Conservation (phyloP, 352 stramenopile species). For the Hyphochytrium catenoides region DNA sequence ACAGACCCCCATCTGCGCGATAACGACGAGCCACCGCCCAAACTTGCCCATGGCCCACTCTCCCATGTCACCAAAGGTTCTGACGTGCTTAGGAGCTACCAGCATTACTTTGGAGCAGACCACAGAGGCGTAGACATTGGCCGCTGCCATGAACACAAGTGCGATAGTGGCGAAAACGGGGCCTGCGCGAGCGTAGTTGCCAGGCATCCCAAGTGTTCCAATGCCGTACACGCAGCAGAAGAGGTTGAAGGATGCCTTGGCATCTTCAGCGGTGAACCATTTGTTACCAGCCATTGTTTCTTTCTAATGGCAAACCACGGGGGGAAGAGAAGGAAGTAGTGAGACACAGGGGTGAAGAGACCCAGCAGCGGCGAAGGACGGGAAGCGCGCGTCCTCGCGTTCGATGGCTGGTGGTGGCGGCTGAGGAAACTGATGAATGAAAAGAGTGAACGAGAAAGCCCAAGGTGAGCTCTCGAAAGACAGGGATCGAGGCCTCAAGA, state of each 20-base stretch:
- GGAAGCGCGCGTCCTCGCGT: too few relatives aligned
- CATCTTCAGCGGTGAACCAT: slow-evolving; percentile 27
- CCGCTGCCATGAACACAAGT: slow-evolving; percentile 9
- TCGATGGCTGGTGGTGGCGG: too few relatives aligned
- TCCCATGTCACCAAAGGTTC: slow-evolving; percentile 9
- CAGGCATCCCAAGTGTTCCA: slow-evolving; percentile 10
- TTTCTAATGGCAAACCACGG: too few relatives aligned
- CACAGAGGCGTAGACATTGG: slow-evolving; percentile 10
- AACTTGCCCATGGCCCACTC: slow-evolving; percentile 9
- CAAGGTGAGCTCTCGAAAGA: too few relatives aligned
- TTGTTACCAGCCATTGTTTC: too few relatives aligned
- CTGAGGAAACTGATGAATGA: too few relatives aligned
- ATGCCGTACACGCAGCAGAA: slow-evolving; percentile 11
- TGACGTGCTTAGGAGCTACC: slow-evolving; percentile 6
- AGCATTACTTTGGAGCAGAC: slow-evolving; percentile 9
- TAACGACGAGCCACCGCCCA: slow-evolving; percentile 6
- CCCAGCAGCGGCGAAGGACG: too few relatives aligned
- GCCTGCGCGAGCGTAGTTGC: slow-evolving; percentile 10
- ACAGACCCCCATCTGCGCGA: slow-evolving; percentile 8
- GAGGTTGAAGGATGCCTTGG: slow-evolving; percentile 27
- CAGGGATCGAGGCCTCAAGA: too few relatives aligned
- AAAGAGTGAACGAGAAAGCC: too few relatives aligned
- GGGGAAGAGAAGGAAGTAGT: too few relatives aligned
- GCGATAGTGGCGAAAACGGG: slow-evolving; percentile 4
- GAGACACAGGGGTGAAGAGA: too few relatives aligned